Base-by-base conservation (phyloP, 176 grass and related monocot genomes). In the Pharus latifolius region DNA sequence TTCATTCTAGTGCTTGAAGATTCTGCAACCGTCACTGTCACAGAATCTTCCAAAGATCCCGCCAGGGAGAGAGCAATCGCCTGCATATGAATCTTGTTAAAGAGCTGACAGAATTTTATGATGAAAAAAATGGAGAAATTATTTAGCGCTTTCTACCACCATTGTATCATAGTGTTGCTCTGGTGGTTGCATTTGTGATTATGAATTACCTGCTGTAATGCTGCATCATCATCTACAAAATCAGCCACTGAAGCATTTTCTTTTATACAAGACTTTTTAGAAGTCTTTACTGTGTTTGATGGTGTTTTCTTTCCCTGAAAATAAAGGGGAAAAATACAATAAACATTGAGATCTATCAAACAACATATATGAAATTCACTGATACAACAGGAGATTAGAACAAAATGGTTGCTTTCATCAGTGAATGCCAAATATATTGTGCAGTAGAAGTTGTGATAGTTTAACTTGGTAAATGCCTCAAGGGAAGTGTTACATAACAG, bases 21-120 rank as follows among this genome's bases (percentile, higher is more conserved):
- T 71, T 65, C 35, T 42, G 33, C 61, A 68, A 9, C 19, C 5
- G 32, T 9, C 71, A 74, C 20, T 40, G 37, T 24, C 17, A 20
- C 7, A 25, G 69, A 17, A 41, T 29, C 78, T 41, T 79, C 77
- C 34, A 61, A 67, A 73, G 67, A 20, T 53, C 65, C 83, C 55
- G 32, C 78, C 32, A 93, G 26, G 72, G 90, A 93, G 35, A 98
- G 81, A 71, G 84, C 90, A 81, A 94, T 93, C 16, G 95, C 95
- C 95, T 98, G 74, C 37, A 83, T 47, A 67, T 72, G 26, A 59
- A 69, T 26, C 37, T 59, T 41, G 63, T 49, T 75, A 48, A 34
- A 46, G 51, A 18, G 24, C 53, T 67, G 3, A 56, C 13, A 2
- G 14, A 11, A 32, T 38, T 30, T 33, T 33, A 66, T 6, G 15